Evolutionary conservation across 768 basidiomycete genomes (phyloP).

Genomic region (Lactarius tabidus): DNA sequence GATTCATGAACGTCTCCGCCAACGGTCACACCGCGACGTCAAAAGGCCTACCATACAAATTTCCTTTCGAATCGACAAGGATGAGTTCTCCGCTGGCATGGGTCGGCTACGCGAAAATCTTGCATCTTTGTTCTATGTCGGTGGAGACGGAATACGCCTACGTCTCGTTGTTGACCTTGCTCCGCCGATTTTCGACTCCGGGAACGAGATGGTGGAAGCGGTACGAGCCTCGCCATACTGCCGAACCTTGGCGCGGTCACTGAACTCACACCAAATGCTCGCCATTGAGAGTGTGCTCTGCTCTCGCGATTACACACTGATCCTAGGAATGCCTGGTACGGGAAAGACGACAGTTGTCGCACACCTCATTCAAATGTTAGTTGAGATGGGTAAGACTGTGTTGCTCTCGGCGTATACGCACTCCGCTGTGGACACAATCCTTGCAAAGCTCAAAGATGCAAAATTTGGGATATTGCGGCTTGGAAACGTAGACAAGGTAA

Average conservation of each 20-base stretch:
- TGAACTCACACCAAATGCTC: slow-evolving; percentile 68
- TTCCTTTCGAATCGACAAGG: slow-evolving; percentile 87
- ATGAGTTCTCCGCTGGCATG: slow-evolving; percentile 86
- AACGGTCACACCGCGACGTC: slow-evolving; percentile 30
- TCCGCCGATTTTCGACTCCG: slow-evolving; percentile 53
- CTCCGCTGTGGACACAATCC: slow-evolving; percentile 96
- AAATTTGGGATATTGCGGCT: slow-evolving; percentile 77
- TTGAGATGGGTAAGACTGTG: slow-evolving; percentile 79
- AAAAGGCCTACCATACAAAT: slow-evolving; percentile 28
- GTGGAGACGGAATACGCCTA: slow-evolving; percentile 64
- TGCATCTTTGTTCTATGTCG: slow-evolving; percentile 79
- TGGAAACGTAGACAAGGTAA: slow-evolving; percentile 89
- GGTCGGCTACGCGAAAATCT: slow-evolving; percentile 87
- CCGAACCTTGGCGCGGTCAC: slow-evolving; percentile 14
- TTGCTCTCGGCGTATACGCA: slow-evolving; percentile 93
- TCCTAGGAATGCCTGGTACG: slow-evolving; percentile 98
- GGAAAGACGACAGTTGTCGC: slow-evolving; percentile 97
- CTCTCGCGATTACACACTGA: slow-evolving; percentile 85
- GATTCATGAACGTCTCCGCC: slow-evolving; percentile 39
- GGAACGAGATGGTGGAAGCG: slow-evolving; percentile 26
- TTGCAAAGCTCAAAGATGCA: slow-evolving; percentile 66
- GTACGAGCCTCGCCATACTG: slow-evolving; percentile 20
- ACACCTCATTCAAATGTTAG: slow-evolving; percentile 76
- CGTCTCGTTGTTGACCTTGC: slow-evolving; percentile 79
- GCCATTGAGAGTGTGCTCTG: slow-evolving; percentile 73